phyloP scores from a whole-genome alignment of 2,329 filamentous ascomycete genomes.

The Aspergillus arachidicola region DNA sequence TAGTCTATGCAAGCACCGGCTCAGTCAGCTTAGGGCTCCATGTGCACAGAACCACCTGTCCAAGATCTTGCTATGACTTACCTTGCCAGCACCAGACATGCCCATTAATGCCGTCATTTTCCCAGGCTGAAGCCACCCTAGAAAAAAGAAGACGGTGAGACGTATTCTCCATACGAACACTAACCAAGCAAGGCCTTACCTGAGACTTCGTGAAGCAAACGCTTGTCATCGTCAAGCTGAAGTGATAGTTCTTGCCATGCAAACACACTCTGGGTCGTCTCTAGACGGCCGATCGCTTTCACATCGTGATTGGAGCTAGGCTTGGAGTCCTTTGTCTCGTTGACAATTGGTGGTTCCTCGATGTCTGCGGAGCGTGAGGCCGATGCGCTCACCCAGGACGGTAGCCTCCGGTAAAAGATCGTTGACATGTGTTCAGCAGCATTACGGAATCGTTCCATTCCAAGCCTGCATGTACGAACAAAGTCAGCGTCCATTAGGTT shows the following conservation, averaged over 20 bases:
- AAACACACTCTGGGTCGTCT: neutral
- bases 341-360: neutral
- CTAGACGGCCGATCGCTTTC: neutral
- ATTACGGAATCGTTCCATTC: constrained; percentile 7
- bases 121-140: constrained; percentile 32
- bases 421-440: constrained; percentile 8
- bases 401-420: constrained; percentile 4
- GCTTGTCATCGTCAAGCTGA: neutral
- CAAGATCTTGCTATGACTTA: neutral
- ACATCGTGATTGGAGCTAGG: neutral
- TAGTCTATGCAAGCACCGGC: constrained; percentile 1
- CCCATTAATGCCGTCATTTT: constrained; percentile 51
- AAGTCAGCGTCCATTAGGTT: neutral
- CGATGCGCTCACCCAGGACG: neutral
- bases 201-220: neutral
- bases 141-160: neutral
- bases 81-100: constrained; percentile 68
- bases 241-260: neutral
- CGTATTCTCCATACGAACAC: constrained; percentile 4
- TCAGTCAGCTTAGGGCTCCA: neutral
- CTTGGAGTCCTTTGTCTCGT: neutral
- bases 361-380: neutral
- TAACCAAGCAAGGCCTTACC: neutral
- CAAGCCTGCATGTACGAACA: neutral
- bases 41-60: neutral